Evolutionary conservation across 202 grass and related monocot species (phyloP).

Genomic region (Elaeis oleifera): DNA sequence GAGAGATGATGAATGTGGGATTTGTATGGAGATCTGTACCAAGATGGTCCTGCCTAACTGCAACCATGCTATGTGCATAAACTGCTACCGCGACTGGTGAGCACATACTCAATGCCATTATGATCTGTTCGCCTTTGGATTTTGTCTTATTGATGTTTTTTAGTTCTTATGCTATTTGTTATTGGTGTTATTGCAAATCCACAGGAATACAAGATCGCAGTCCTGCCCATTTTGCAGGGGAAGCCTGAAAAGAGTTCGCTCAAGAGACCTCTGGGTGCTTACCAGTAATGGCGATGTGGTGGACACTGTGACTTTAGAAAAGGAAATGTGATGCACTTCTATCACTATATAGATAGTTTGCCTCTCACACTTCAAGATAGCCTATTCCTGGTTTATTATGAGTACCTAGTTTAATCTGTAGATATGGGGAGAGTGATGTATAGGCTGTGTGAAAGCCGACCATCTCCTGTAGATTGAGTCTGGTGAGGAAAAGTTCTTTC

Average conservation of each 20-base stretch:
- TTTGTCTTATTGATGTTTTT: neutral
- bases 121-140: neutral
- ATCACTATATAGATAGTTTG: slow-evolving; percentile 13
- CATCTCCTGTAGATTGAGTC: slow-evolving; percentile 10
- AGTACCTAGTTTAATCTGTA: slow-evolving; percentile 7
- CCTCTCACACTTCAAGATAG: slow-evolving; percentile 15
- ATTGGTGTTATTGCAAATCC: neutral
- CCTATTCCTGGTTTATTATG: slow-evolving; percentile 12
- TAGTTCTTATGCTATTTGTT: neutral
- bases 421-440: neutral
- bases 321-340: slow-evolving; percentile 6
- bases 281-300: slow-evolving; percentile 15
- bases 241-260: slow-evolving; percentile 17
- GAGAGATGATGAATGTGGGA: slow-evolving; percentile 16
- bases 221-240: slow-evolving; percentile 17
- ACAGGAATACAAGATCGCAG: slow-evolving; percentile 15
- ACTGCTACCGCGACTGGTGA: slow-evolving; percentile 19
- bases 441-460: neutral
- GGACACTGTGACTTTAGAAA: slow-evolving; percentile 13
- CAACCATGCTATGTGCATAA: slow-evolving; percentile 20
- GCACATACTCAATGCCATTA: neutral
- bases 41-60: slow-evolving; percentile 16
- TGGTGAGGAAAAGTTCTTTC: slow-evolving; percentile 16
- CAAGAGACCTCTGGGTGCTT: slow-evolving; percentile 17
- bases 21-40: slow-evolving; percentile 13